phyloP scores from a whole-genome alignment of 768 basidiomycete species.

The button mushroom (Agaricus bisporus) region DNA sequence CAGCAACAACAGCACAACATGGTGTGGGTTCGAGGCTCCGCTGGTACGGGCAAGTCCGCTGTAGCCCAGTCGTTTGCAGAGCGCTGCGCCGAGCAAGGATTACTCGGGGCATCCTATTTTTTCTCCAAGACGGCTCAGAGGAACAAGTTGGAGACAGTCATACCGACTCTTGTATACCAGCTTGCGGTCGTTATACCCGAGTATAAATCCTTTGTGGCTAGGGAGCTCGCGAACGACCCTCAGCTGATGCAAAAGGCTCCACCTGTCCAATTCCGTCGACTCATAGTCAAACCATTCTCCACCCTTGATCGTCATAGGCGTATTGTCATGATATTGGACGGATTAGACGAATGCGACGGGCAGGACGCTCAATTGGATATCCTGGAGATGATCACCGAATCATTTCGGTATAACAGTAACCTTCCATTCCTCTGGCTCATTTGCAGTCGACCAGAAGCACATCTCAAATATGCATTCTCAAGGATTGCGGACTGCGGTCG shows the following conservation, averaged over 20 bases:
- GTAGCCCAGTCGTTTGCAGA: neutral
- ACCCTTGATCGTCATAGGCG: neutral
- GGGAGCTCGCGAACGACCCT: neutral
- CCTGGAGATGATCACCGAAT: neutral
- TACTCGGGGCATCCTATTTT: neutral
- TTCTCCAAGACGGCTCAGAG: neutral
- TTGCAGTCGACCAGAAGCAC: slow-evolving; percentile 1
- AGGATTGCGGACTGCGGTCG: neutral
- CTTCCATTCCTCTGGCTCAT: neutral
- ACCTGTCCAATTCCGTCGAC: neutral
- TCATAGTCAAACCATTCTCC: slow-evolving; percentile 4
- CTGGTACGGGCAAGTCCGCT: neutral
- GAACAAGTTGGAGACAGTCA: neutral
- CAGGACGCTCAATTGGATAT: neutral
- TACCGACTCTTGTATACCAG: slow-evolving; percentile 5
- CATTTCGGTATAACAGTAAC: neutral
- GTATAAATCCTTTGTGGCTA: neutral
- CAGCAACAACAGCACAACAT: neutral
- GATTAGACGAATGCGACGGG: slow-evolving; percentile 5
- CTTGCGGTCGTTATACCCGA: neutral
- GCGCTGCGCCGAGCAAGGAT: neutral
- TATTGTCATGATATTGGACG: slow-evolving; percentile 1
- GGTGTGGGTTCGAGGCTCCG: neutral
- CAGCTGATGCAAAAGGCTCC: neutral
- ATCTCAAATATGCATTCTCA: neutral